Percentiles rank a stretch among this genome's conserved stretches.
phyloP scores from a whole-genome alignment of 106 monocot genomes.

The Triglochin maritima region DNA sequence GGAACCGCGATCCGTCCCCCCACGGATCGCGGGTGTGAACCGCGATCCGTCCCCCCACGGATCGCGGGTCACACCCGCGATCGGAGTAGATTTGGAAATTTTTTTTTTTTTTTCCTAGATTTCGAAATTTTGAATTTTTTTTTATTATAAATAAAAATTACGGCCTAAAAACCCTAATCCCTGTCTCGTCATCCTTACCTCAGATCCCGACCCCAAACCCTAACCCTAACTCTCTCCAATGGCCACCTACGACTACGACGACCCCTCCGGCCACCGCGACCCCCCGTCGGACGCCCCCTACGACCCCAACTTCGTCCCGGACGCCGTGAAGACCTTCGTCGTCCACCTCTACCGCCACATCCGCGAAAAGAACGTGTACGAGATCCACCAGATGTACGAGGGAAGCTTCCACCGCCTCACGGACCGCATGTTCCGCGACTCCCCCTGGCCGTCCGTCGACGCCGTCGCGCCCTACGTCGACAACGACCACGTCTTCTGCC shows the following conservation, averaged over 20 bases:
- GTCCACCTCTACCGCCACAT: constrained; percentile 94
- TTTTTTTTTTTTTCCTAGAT: too few species aligned
- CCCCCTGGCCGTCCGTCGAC: constrained; percentile 84
- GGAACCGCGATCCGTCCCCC: too few species aligned
- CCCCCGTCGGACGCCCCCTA: constrained; percentile 22
- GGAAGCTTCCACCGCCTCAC: constrained; percentile 69
- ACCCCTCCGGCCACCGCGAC: constrained; percentile 11
- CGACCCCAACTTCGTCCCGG: constrained; percentile 94
- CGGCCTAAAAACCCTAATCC: neutral
- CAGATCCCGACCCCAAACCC: neutral
- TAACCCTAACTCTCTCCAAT: neutral
- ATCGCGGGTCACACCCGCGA: too few species aligned
- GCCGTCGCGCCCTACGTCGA: constrained; percentile 90
- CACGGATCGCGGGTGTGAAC: too few species aligned
- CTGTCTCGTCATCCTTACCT: neutral
- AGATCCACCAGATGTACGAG: constrained; percentile 99
- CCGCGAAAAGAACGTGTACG: constrained; percentile 96
- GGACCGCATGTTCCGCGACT: constrained; percentile 86
- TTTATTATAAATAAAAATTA: too few species aligned
- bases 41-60: too few species aligned
- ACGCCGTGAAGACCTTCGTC: constrained; percentile 93
- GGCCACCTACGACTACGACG: constrained; percentile 40
- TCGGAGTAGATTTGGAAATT: too few species aligned
- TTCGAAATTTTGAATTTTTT: too few species aligned
- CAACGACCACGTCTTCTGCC: constrained; percentile 94